Conservation (phyloP, 1,284 basidiomycete species). For the Trichosporon sp. region DNA sequence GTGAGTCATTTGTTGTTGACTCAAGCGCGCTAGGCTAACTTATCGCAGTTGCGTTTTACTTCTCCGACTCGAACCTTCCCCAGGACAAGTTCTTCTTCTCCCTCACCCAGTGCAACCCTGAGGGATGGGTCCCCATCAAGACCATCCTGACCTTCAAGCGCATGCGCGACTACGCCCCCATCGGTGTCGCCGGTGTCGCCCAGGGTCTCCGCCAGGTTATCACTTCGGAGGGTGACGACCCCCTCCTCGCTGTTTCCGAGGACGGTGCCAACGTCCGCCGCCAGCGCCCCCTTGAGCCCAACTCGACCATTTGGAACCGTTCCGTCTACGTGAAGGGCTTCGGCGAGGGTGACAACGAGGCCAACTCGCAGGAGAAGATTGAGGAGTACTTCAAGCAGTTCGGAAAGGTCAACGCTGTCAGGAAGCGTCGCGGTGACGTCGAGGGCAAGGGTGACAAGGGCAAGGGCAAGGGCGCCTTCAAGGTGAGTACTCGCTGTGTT, state of each 20-base stretch:
- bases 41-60: conserved; percentile 91
- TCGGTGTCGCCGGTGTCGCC: conserved; percentile 68
- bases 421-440: conserved; percentile 72
- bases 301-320: conserved; percentile 67
- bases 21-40: not conserved
- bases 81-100: conserved; percentile 99
- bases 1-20: conserved; percentile 36
- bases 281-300: conserved; percentile 69
- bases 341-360: conserved; percentile 64
- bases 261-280: conserved; percentile 73
- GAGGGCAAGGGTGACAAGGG: conserved; percentile 57
- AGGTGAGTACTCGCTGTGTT: conserved; percentile 60
- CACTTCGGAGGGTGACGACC: conserved; percentile 57
- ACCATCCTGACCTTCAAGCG: conserved; percentile 94
- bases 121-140: conserved; percentile 89
- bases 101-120: conserved; percentile 68
- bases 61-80: conserved; percentile 93
- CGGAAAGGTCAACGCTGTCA: conserved; percentile 79
- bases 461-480: conserved; percentile 71
- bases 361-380: conserved; percentile 70
- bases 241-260: conserved; percentile 71
- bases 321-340: conserved; percentile 93
- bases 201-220: conserved; percentile 66
- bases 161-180: conserved; percentile 73
- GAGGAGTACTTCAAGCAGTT: conserved; percentile 82